These are phyloP conservation scores for Exserohilum turcica DNA, from an alignment of 2,329 filamentous ascomycete genomes.

Conservation along the genomic window DNA sequence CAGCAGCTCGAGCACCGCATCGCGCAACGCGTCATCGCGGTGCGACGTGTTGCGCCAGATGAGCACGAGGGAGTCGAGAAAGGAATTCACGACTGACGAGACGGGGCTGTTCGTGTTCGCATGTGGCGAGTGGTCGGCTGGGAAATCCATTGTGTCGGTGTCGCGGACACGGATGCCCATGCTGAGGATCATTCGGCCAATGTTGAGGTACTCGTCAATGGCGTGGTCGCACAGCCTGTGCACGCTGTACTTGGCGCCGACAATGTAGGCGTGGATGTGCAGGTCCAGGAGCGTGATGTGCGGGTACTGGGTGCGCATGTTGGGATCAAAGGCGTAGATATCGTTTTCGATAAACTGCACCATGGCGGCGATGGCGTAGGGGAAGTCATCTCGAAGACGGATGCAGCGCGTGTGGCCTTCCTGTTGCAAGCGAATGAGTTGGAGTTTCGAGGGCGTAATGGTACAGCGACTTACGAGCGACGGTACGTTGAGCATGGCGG, in stretches of 20 bases:
- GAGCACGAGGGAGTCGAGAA: constrained; percentile 29
- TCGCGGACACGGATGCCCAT: not conserved
- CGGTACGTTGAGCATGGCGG: constrained; percentile 15
- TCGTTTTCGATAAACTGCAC: constrained; percentile 27
- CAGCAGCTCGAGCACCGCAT: constrained; percentile 21
- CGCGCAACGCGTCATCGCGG: constrained; percentile 22
- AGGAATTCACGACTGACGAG: constrained; percentile 8
- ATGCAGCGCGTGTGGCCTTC: constrained; percentile 15
- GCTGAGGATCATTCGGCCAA: constrained; percentile 14
- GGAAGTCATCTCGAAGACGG: constrained; percentile 30
- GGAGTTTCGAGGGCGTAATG: not conserved
- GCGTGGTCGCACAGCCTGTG: constrained; percentile 16
- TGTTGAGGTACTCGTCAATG: constrained; percentile 17
- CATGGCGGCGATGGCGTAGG: constrained; percentile 25
- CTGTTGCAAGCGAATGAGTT: not conserved
- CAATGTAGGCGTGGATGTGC: constrained; percentile 33
- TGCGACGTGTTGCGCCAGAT: constrained; percentile 28
- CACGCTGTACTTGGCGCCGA: constrained; percentile 28
- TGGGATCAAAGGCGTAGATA: constrained; percentile 23
- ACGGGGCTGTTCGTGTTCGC: not conserved
- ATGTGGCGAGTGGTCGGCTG: not conserved
- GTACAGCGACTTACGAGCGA: constrained; percentile 8
- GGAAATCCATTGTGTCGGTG: not conserved
- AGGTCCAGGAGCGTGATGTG: constrained; percentile 30
- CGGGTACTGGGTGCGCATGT: constrained; percentile 11